A percentile compares a stretch with the other conserved stretches of the same genome.
Evolutionary conservation across 148 eudicot genomes (phyloP).

Genomic region (Vaccinium macrocarpon): DNA sequence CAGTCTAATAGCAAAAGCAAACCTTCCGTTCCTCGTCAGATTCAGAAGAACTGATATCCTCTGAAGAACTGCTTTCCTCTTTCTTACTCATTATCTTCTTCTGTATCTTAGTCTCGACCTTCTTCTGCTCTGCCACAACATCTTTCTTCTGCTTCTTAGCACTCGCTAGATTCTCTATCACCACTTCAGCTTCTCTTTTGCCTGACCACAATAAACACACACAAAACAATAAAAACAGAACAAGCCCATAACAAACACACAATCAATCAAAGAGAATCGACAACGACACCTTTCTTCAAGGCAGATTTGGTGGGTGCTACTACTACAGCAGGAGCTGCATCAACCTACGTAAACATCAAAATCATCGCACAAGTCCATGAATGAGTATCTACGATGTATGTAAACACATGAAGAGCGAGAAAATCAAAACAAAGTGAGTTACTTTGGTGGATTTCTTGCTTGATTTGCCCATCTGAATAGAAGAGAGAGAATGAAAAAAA

Average conservation of each 20-base stretch:
- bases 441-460: slow-evolving; percentile 49
- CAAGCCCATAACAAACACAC: background rate
- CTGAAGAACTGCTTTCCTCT: slow-evolving; percentile 35
- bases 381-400: background rate
- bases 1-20: background rate
- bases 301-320: slow-evolving; percentile 37
- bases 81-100: slow-evolving; percentile 42
- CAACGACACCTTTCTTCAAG: slow-evolving; percentile 57
- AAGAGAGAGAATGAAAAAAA: background rate
- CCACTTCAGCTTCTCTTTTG: slow-evolving; percentile 60
- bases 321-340: slow-evolving; percentile 35
- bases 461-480: slow-evolving; percentile 41
- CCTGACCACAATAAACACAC: slow-evolving; percentile 29
- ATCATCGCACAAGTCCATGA: background rate
- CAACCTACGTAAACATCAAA: slow-evolving; percentile 38
- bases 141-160: slow-evolving; percentile 58
- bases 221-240: background rate
- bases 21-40: slow-evolving; percentile 65
- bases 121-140: slow-evolving; percentile 34
- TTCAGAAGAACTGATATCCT: slow-evolving; percentile 40
- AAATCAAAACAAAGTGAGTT: background rate
- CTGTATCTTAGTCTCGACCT: slow-evolving; percentile 29
- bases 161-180: slow-evolving; percentile 16
- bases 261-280: background rate
- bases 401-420: background rate